phyloP scores from a whole-genome alignment of 371 early-diverging fungal species.

The Batkoa obscura region DNA sequence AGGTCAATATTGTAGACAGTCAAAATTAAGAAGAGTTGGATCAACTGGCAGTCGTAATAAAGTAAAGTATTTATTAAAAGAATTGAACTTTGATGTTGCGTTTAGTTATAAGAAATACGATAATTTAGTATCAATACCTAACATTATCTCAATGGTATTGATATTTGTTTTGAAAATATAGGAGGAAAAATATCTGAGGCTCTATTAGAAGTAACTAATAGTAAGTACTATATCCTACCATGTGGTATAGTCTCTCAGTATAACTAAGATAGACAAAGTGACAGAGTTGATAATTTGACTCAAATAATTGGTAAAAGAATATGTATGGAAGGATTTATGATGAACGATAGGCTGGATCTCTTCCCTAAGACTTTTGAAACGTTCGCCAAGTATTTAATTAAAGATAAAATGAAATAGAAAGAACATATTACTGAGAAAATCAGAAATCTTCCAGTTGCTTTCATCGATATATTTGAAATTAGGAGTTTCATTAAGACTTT shows the following conservation, averaged over 20 bases:
- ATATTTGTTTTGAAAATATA: constrained; percentile 47
- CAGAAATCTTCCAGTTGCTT: no score
- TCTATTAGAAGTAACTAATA: constrained; percentile 20
- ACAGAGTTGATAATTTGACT: no score
- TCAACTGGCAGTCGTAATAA: constrained; percentile 46
- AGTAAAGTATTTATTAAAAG: constrained; percentile 28
- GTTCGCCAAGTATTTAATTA: no score
- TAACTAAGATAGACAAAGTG: constrained; percentile 14
- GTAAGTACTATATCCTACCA: constrained; percentile 23
- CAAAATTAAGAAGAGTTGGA: constrained; percentile 37
- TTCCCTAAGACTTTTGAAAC: no score
- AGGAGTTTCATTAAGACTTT: no score
- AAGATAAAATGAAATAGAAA: no score
- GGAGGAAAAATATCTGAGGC: constrained; percentile 48
- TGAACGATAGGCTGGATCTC: no score
- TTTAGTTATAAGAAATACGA: constrained; percentile 49
- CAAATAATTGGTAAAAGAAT: no score
- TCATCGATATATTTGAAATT: no score
- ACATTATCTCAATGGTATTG: constrained; percentile 37
- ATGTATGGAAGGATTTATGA: no score
- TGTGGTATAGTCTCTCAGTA: constrained; percentile 50
- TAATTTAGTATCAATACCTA: constrained; percentile 17
- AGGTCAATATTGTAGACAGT: constrained; percentile 38
- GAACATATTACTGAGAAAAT: no score
- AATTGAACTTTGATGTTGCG: constrained; percentile 33